Conservation (phyloP, 306 rosid genomes). For the Malus orientalis region DNA sequence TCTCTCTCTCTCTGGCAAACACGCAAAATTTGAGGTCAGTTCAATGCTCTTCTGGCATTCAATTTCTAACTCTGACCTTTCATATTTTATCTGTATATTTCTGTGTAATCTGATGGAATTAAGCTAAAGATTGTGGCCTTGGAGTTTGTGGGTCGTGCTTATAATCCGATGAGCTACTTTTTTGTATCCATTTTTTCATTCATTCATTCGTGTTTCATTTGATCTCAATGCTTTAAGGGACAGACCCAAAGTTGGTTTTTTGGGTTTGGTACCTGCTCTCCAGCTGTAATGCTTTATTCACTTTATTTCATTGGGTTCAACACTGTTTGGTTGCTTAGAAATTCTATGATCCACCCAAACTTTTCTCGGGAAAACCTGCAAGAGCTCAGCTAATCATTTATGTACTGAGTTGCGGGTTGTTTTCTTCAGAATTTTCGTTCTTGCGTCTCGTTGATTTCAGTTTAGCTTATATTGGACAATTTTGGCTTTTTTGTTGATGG, state of each 20-base stretch:
- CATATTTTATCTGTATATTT: neutral
- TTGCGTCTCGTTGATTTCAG: neutral
- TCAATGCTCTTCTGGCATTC: constrained; percentile 4
- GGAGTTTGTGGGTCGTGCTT: neutral
- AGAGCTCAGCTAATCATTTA: neutral
- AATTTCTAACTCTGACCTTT: neutral
- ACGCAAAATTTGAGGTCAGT: constrained; percentile 23
- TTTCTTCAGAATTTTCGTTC: neutral
- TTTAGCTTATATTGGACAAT: neutral
- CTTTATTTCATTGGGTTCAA: neutral
- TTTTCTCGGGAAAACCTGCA: neutral
- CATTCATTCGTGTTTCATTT: neutral
- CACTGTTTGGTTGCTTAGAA: constrained; percentile 4
- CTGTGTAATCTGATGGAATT: neutral
- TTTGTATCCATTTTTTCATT: neutral
- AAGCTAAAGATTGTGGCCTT: neutral
- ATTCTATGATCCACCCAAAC: neutral
- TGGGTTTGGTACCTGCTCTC: neutral
- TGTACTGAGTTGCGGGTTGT: neutral
- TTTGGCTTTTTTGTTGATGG: constrained; percentile 6
- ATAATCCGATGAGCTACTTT: neutral
- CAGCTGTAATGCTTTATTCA: neutral
- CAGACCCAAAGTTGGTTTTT: neutral
- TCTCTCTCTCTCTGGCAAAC: neutral
- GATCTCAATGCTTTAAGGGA: neutral